A percentile compares a stretch with the other conserved stretches of the same genome.
These are phyloP conservation scores for Heliamphora exappendiculata DNA, from an alignment of 148 eudicot species.

Conservation along the genomic window DNA sequence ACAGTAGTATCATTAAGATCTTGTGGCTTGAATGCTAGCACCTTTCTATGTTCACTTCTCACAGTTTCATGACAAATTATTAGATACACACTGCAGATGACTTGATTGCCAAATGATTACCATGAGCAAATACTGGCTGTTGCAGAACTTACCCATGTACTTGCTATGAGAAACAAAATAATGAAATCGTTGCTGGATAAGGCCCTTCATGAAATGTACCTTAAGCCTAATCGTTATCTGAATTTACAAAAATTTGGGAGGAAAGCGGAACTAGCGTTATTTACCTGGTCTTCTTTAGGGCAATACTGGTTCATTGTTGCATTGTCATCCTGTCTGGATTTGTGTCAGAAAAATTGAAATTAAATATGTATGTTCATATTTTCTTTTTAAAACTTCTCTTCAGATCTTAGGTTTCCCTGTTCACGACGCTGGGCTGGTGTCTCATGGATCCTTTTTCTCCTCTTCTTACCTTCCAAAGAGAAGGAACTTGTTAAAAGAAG, in stretches of 20 bases:
- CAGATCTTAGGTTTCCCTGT: too few species aligned
- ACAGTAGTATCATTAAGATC: too few species aligned
- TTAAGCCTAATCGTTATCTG: not conserved
- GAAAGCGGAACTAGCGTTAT: not conserved
- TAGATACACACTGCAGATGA: not conserved
- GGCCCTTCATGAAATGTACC: not conserved
- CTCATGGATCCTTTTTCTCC: too few species aligned
- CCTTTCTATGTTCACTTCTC: not conserved
- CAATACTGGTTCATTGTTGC: not conserved
- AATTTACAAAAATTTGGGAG: not conserved
- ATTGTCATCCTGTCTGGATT: not conserved
- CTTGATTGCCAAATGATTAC: not conserved
- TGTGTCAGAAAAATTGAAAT: not conserved
- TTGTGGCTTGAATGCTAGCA: not conserved
- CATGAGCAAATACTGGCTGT: not conserved
- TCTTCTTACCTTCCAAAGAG: too few species aligned
- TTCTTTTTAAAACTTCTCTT: too few species aligned
- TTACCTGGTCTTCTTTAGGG: not conserved
- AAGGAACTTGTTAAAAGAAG: too few species aligned
- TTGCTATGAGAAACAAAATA: constrained; percentile 1
- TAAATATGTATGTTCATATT: not conserved
- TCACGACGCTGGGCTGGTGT: too few species aligned
- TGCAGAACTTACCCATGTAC: not conserved
- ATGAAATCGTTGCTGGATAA: not conserved
- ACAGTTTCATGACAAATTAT: not conserved